Percentiles rank a stretch among this genome's conserved stretches.
Evolutionary conservation across 2,329 filamentous ascomycete genomes (phyloP).

Genomic region (Aspergillus fijiensis): DNA sequence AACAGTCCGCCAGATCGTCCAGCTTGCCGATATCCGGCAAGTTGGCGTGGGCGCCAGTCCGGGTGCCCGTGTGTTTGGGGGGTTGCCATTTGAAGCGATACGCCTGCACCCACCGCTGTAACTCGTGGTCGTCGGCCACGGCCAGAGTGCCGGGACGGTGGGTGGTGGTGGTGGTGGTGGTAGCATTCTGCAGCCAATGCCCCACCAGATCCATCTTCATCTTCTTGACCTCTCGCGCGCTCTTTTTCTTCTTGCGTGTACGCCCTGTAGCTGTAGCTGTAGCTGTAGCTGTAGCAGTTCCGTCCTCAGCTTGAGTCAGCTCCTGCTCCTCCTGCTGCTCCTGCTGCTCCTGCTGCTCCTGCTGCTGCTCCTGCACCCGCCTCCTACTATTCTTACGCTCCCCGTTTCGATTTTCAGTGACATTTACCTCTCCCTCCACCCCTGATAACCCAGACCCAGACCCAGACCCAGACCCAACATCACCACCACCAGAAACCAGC

Average conservation of each 20-base stretch:
- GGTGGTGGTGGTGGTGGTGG: too few relatives aligned
- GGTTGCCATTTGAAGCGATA: conserved; percentile 33
- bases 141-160: conserved; percentile 8
- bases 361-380: too few relatives aligned
- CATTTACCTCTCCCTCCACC: conserved; percentile 12
- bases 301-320: too few relatives aligned
- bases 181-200: conserved; percentile 48
- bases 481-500: conserved; percentile 28
- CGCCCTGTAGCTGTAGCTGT: too few relatives aligned
- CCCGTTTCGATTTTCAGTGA: neutral
- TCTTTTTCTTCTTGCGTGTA: conserved; percentile 14
- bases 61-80: neutral
- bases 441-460: conserved; percentile 16
- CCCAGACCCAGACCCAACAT: too few relatives aligned
- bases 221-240: conserved; percentile 40
- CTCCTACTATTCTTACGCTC: neutral
- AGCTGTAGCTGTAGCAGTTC: too few relatives aligned
- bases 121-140: conserved; percentile 17
- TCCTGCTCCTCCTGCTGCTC: too few relatives aligned
- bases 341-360: neutral
- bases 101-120: conserved; percentile 25
- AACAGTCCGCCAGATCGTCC: conserved; percentile 77
- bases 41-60: neutral
- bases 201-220: conserved; percentile 64
- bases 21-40: conserved; percentile 55